Conservation (phyloP, 352 stramenopile species). For the Elongisporangium undulatum region DNA sequence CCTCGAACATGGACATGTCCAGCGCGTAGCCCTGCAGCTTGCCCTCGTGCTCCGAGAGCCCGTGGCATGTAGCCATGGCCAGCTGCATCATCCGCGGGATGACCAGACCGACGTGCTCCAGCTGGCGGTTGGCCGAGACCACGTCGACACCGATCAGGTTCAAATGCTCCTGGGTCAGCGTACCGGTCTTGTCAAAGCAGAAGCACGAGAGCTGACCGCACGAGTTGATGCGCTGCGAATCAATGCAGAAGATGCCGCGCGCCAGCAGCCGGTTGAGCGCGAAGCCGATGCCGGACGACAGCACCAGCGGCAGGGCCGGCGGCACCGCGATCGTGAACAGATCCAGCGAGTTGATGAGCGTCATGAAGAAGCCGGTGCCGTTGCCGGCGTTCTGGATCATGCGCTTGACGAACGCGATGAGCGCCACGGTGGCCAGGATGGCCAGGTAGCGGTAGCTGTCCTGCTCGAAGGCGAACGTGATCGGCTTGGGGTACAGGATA, state of each 20-base stretch:
- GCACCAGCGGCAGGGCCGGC: slow-evolving; percentile 47
- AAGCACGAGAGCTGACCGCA: slow-evolving; percentile 44
- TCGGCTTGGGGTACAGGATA: slow-evolving; percentile 52
- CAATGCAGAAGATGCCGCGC: slow-evolving; percentile 51
- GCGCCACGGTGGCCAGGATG: slow-evolving; percentile 34
- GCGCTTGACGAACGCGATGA: slow-evolving; percentile 51
- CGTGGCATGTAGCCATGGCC: slow-evolving; percentile 46
- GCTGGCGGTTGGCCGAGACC: background rate
- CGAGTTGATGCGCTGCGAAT: slow-evolving; percentile 50
- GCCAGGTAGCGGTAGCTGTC: slow-evolving; percentile 64
- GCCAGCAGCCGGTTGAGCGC: slow-evolving; percentile 30
- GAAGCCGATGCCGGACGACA: slow-evolving; percentile 54
- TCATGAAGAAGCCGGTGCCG: slow-evolving; percentile 18
- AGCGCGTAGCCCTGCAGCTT: slow-evolving; percentile 38
- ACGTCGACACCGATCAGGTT: slow-evolving; percentile 28
- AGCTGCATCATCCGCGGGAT: slow-evolving; percentile 15
- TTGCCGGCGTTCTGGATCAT: slow-evolving; percentile 19
- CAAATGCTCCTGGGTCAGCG: slow-evolving; percentile 34
- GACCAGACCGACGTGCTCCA: background rate
- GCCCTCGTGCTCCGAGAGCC: slow-evolving; percentile 27
- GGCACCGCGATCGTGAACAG: slow-evolving; percentile 62
- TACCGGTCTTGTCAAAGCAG: slow-evolving; percentile 66
- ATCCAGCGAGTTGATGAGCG: slow-evolving; percentile 46
- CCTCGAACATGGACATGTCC: slow-evolving; percentile 48
- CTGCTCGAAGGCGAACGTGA: slow-evolving; percentile 57